Evolutionary conservation across 192 early-diverging fungal species (phyloP).

Genomic region (Entophlyctis helioformis): DNA sequence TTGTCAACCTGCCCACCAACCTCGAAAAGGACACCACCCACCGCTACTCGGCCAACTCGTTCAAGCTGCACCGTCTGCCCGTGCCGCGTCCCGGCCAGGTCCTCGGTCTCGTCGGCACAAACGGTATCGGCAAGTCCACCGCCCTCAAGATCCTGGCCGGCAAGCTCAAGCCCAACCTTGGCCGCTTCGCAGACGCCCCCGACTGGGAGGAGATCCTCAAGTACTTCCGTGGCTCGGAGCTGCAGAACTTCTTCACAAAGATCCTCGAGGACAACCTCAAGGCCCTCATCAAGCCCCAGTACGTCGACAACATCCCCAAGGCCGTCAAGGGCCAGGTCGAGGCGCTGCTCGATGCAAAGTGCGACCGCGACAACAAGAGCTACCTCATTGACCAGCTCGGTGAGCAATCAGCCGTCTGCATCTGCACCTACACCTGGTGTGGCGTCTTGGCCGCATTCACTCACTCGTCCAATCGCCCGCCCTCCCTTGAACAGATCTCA

Average conservation of each 20-base stretch:
- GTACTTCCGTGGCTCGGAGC: constrained; percentile 90
- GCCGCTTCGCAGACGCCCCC: constrained; percentile 67
- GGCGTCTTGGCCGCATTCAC: background rate
- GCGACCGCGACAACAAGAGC: constrained; percentile 59
- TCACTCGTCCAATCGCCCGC: background rate
- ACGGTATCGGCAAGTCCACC: constrained; percentile 74
- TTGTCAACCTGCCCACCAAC: constrained; percentile 96
- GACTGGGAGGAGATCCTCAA: constrained; percentile 95
- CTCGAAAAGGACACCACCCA: constrained; percentile 90
- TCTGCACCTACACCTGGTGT: too few species aligned
- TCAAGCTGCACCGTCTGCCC: constrained; percentile 95
- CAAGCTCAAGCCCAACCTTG: constrained; percentile 93
- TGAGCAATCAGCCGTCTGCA: constrained; percentile 12
- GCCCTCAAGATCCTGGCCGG: constrained; percentile 90
- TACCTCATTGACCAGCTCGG: constrained; percentile 60
- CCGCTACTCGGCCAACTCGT: constrained; percentile 91
- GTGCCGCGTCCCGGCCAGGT: constrained; percentile 94
- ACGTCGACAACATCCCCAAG: constrained; percentile 81
- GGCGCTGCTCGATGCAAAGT: constrained; percentile 57
- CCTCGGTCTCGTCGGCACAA: constrained; percentile 93
- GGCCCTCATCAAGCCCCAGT: constrained; percentile 93
- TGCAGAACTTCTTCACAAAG: constrained; percentile 99
- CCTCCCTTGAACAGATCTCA: constrained; percentile 47
- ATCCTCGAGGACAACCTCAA: constrained; percentile 92
- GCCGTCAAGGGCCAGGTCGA: constrained; percentile 69